A percentile compares a stretch with the other conserved stretches of the same genome.
These are phyloP conservation scores for Xylona heveae DNA, from an alignment of 495 filamentous ascomycete genomes.

Conservation along the genomic window DNA sequence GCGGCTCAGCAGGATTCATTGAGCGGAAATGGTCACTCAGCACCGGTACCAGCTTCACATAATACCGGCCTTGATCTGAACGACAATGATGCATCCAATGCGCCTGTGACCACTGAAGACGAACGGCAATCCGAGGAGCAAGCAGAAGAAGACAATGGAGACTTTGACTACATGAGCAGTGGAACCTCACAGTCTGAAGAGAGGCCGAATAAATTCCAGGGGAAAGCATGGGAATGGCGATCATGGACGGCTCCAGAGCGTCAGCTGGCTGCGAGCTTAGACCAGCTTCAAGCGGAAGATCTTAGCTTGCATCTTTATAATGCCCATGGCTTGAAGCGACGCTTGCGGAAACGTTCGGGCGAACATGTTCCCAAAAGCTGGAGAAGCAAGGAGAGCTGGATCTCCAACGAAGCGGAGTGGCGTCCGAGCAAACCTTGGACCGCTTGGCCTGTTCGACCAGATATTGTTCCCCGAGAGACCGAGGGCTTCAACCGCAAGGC, in stretches of 20 bases:
- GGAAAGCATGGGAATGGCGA: conserved; percentile 36
- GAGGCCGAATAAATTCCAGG: conserved; percentile 31
- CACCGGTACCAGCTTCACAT: too few species aligned
- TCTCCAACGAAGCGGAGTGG: conserved; percentile 15
- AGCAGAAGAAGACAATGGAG: too few species aligned
- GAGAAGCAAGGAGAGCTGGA: conserved; percentile 16
- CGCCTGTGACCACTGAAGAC: too few species aligned
- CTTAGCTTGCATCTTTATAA: conserved; percentile 63
- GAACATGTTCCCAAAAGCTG: conserved; percentile 9
- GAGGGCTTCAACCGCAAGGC: conserved; percentile 17
- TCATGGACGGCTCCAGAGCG: conserved; percentile 35
- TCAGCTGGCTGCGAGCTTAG: conserved; percentile 30
- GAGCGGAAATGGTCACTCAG: too few species aligned
- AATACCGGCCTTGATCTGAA: too few species aligned
- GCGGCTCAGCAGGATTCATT: too few species aligned
- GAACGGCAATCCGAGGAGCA: too few species aligned
- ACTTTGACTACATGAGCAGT: too few species aligned
- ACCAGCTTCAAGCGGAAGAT: conserved; percentile 33
- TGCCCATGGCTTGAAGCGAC: conserved; percentile 35
- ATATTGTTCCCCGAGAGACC: conserved; percentile 34
- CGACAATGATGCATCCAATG: too few species aligned
- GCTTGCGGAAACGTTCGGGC: conserved; percentile 13
- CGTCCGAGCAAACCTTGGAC: conserved; percentile 38
- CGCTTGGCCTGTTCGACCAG: conserved; percentile 50
- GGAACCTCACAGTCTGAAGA: conserved; percentile 10